These are phyloP conservation scores for Iberis amara DNA, from an alignment of 441 rosid species.

Conservation along the genomic window DNA sequence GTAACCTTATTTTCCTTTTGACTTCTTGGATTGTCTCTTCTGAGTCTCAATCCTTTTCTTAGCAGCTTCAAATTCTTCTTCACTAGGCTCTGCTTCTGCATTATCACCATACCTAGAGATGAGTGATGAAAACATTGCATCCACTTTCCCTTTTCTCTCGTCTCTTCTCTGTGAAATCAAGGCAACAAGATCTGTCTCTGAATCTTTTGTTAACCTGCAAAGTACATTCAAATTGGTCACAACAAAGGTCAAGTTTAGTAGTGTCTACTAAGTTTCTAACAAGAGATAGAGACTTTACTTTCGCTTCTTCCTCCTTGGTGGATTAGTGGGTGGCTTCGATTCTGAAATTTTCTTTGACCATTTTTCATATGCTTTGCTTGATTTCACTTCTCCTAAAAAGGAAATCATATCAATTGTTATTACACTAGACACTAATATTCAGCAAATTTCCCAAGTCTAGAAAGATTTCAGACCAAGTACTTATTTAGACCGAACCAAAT, in stretches of 20 bases:
- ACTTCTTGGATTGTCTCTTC: slow-evolving; percentile 42
- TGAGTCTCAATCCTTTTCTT: slow-evolving; percentile 52
- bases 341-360: slow-evolving; percentile 63
- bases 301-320: slow-evolving; percentile 42
- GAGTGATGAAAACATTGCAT: slow-evolving; percentile 70
- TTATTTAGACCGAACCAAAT: not conserved
- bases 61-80: slow-evolving; percentile 80
- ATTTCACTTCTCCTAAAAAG: slow-evolving; percentile 49
- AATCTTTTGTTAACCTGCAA: slow-evolving; percentile 38
- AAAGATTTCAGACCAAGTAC: not conserved
- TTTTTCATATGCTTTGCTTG: slow-evolving; percentile 59
- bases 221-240: not conserved
- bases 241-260: slow-evolving; percentile 2
- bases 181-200: slow-evolving; percentile 45
- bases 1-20: slow-evolving; percentile 31
- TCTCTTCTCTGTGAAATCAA: slow-evolving; percentile 49
- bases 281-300: slow-evolving; percentile 37
- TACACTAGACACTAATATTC: not conserved
- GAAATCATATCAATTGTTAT: no score
- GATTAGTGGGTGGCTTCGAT: slow-evolving; percentile 53
- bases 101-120: slow-evolving; percentile 56
- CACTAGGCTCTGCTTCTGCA: slow-evolving; percentile 50
- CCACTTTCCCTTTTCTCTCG: slow-evolving; percentile 55
- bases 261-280: not conserved
- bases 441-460: not conserved